Percentiles rank a stretch among this genome's conserved stretches.
Conservation (phyloP, 2,329 filamentous ascomycete species). For the Cadophora sp. region DNA sequence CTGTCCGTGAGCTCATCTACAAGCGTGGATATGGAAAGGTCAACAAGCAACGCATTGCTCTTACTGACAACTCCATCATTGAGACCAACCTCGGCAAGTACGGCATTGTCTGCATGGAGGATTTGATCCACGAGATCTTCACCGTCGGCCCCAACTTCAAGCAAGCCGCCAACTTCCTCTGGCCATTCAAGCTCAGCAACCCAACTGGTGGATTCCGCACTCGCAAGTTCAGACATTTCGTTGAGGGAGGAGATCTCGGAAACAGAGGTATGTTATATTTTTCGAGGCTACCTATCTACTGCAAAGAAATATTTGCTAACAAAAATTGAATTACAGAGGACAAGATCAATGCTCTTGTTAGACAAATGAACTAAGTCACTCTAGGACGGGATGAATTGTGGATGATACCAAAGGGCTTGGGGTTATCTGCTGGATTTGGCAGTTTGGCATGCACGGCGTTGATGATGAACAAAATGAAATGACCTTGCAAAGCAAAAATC, state of each 20-base stretch:
- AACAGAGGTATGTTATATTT: slow-evolving; percentile 73
- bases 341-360: slow-evolving; percentile 88
- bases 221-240: slow-evolving; percentile 75
- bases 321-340: neutral
- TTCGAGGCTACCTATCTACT: neutral
- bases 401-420: slow-evolving; percentile 20
- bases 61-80: slow-evolving; percentile 97
- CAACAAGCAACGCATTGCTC: slow-evolving; percentile 94
- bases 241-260: slow-evolving; percentile 82
- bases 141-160: slow-evolving; percentile 99
- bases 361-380: slow-evolving; percentile 90
- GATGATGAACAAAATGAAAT: slow-evolving; percentile 31
- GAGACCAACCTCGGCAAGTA: slow-evolving; percentile 97
- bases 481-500: slow-evolving; percentile 24
- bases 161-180: slow-evolving; percentile 95
- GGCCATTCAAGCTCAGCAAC: slow-evolving; percentile 99
- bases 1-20: slow-evolving; percentile 98
- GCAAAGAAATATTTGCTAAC: neutral
- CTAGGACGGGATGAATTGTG: slow-evolving; percentile 24
- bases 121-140: slow-evolving; percentile 99
- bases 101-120: slow-evolving; percentile 99
- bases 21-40: slow-evolving; percentile 99
- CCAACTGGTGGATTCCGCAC: slow-evolving; percentile 95
- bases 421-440: slow-evolving; percentile 26
- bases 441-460: slow-evolving; percentile 28